A percentile compares a stretch with the other conserved stretches of the same genome.
These are phyloP conservation scores for Moringa oleifera DNA, from an alignment of 345 rosid genomes.

Conservation along the genomic window DNA sequence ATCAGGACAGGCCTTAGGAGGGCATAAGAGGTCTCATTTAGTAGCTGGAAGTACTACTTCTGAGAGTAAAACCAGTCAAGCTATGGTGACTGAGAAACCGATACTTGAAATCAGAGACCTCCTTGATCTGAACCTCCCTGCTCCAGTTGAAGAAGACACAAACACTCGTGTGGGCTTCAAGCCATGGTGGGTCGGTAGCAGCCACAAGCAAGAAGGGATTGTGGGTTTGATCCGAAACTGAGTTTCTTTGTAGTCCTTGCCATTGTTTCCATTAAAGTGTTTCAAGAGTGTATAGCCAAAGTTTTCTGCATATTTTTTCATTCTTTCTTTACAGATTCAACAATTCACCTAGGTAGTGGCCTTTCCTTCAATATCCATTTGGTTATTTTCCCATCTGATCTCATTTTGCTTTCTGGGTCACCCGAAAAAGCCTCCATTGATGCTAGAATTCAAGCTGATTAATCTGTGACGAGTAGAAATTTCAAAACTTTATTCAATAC, in stretches of 20 bases:
- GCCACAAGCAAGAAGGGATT: conserved; percentile 34
- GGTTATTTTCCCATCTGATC: no score
- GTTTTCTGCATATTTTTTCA: conserved; percentile 20
- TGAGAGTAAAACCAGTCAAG: conserved; percentile 17
- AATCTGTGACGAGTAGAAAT: no score
- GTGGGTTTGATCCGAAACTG: conserved; percentile 38
- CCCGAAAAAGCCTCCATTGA: no score
- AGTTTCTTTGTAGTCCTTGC: conserved; percentile 1
- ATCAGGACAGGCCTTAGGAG: conserved; percentile 83
- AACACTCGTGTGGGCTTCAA: conserved; percentile 33
- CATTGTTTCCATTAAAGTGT: conserved; percentile 7
- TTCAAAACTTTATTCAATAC: no score
- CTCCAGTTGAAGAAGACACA: conserved; percentile 43
- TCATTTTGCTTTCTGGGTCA: no score
- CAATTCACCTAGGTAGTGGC: conserved; percentile 13
- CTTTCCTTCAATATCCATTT: no score
- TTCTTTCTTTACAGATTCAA: conserved; percentile 39
- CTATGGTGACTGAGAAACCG: conserved; percentile 15
- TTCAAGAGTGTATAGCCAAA: conserved; percentile 29
- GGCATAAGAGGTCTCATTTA: conserved; percentile 76
- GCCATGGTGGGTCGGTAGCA: conserved; percentile 53
- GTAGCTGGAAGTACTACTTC: conserved; percentile 8
- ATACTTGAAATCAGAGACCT: conserved; percentile 26
- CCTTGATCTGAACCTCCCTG: conserved; percentile 55
- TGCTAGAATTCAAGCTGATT: no score